Evolutionary conservation across 1,139 yeast genomes (phyloP).

Genomic region (Yamadazyma epiphylla): DNA sequence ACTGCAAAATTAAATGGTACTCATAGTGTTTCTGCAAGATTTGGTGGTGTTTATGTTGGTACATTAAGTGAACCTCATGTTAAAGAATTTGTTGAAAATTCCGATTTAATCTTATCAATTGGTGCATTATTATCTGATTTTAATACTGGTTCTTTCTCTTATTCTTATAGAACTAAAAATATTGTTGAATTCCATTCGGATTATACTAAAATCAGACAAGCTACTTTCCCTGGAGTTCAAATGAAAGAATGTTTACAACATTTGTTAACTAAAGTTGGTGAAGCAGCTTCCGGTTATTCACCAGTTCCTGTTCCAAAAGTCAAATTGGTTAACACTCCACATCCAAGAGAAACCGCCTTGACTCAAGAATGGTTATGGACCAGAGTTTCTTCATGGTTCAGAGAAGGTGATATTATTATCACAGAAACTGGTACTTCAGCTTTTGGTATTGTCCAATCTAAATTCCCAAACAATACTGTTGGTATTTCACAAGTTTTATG

Average conservation of each 20-base stretch:
- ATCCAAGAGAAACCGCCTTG: conserved; percentile 28
- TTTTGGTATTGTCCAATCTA: conserved; percentile 77
- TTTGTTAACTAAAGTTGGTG: conserved; percentile 35
- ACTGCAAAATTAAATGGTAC: conserved; percentile 21
- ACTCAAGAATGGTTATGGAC: conserved; percentile 85
- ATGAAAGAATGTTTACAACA: conserved; percentile 66
- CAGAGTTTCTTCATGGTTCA: conserved; percentile 67
- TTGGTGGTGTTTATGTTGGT: conserved; percentile 87
- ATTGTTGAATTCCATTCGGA: conserved; percentile 89
- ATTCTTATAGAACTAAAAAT: conserved; percentile 74
- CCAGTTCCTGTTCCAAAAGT: conserved; percentile 47
- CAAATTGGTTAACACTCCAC: conserved; percentile 31
- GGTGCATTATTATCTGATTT: conserved; percentile 86
- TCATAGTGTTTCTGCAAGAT: conserved; percentile 50
- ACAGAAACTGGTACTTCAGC: conserved; percentile 92
- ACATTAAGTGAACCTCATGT: conserved; percentile 73
- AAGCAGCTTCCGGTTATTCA: conserved; percentile 33
- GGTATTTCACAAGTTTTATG: conserved; percentile 88
- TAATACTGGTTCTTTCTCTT: conserved; percentile 87
- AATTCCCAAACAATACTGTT: conserved; percentile 67
- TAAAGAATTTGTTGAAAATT: conserved; percentile 67
- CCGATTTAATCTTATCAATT: conserved; percentile 73
- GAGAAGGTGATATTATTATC: conserved; percentile 75
- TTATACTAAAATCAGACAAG: conserved; percentile 71
- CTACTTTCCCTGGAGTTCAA: conserved; percentile 72